phyloP scores from a whole-genome alignment of 202 grass and related monocot genomes.

The Saccharum hybrid region DNA sequence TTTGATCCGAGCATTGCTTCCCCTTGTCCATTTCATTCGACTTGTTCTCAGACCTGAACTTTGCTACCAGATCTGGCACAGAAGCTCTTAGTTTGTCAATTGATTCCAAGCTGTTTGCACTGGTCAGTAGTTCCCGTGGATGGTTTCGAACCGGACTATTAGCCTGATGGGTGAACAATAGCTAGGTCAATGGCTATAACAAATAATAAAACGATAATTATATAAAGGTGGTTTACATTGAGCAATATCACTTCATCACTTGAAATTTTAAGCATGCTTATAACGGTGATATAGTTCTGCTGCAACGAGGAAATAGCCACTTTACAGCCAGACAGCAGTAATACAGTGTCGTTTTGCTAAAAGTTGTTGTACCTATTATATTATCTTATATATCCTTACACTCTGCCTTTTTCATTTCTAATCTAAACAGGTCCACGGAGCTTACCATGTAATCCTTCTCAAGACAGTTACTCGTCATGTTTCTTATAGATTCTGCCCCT shows the following conservation, averaged over 20 bases:
- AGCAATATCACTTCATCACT: neutral
- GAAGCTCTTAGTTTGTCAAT: conserved; percentile 60
- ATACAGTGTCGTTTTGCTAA: neutral
- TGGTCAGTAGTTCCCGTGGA: conserved; percentile 39
- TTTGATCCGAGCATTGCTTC: conserved; percentile 45
- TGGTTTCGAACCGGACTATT: conserved; percentile 57
- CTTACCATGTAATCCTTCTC: conserved; percentile 75
- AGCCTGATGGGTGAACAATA: conserved; percentile 48
- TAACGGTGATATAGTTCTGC: neutral
- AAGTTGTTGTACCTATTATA: neutral
- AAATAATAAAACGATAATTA: neutral
- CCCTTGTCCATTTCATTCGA: conserved; percentile 48
- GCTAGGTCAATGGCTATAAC: neutral
- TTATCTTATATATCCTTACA: neutral
- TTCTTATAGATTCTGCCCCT: conserved; percentile 54
- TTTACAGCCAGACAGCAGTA: neutral
- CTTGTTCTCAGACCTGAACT: conserved; percentile 60
- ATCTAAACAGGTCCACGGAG: neutral
- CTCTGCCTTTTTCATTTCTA: conserved; percentile 10
- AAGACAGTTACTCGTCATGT: conserved; percentile 50
- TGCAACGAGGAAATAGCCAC: neutral
- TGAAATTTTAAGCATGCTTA: neutral
- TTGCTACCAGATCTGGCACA: conserved; percentile 53
- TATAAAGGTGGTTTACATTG: neutral
- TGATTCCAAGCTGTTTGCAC: conserved; percentile 53